Percentiles rank a stretch among this genome's conserved stretches.
phyloP scores from a whole-genome alignment of 176 grass and related monocot species.

The Aegilops bicornis region DNA sequence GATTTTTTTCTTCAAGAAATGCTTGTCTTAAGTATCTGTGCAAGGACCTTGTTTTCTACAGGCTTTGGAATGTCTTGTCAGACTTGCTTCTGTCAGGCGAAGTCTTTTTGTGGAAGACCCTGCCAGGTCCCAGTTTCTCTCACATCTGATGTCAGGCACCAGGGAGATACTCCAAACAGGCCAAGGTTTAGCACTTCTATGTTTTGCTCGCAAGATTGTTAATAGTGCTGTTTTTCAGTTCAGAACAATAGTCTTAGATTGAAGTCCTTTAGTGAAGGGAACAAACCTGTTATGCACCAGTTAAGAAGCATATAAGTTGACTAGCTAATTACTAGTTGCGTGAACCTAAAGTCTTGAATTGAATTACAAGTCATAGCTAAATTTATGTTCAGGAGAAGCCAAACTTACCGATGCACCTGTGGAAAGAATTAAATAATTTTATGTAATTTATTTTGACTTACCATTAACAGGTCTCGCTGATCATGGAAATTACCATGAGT shows the following conservation, averaged over 20 bases:
- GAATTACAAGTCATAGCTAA: neutral
- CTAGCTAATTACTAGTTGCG: neutral
- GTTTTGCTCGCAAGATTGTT: slow-evolving; percentile 9
- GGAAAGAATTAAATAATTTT: neutral
- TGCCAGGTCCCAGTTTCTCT: slow-evolving; percentile 76
- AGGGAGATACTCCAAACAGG: slow-evolving; percentile 98
- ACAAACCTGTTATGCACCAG: neutral
- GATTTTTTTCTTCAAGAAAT: neutral
- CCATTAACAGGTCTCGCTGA: slow-evolving; percentile 82
- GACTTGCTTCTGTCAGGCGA: slow-evolving; percentile 92
- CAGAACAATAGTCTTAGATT: neutral
- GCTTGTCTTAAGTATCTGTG: slow-evolving; percentile 20
- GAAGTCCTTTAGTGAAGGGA: slow-evolving; percentile 7
- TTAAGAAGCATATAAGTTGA: slow-evolving; percentile 23
- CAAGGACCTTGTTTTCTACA: slow-evolving; percentile 30
- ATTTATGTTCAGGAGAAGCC: slow-evolving; percentile 9
- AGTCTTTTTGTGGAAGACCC: slow-evolving; percentile 92
- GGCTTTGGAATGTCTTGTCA: slow-evolving; percentile 97
- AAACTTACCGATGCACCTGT: neutral
- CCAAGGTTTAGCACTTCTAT: slow-evolving; percentile 59
- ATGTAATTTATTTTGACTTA: slow-evolving; percentile 23
- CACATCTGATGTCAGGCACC: slow-evolving; percentile 92
- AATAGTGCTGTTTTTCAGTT: slow-evolving; percentile 13
- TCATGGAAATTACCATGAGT: slow-evolving; percentile 99
- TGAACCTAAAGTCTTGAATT: neutral